Evolutionary conservation across 805 yeast species (phyloP).

Genomic region (Lipomyces spencermartinsiae): DNA sequence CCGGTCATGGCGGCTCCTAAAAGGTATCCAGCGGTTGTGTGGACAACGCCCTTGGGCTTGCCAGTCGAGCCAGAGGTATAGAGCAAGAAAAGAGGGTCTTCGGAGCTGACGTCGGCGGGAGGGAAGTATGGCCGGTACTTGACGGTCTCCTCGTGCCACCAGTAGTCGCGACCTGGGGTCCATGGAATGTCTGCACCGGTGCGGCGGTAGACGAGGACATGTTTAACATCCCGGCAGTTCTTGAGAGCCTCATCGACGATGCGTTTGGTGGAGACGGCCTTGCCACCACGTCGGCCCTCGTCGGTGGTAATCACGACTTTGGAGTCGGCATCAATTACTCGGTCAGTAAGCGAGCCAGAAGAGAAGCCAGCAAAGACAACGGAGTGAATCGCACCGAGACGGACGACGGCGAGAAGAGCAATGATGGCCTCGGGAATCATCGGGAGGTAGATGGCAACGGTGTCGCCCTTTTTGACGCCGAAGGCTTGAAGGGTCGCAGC

Average conservation of each 20-base stretch:
- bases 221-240: constrained; percentile 70
- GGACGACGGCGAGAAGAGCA: constrained; percentile 89
- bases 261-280: constrained; percentile 86
- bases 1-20: constrained; percentile 92
- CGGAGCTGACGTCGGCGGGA: constrained; percentile 84
- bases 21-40: constrained; percentile 91
- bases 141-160: constrained; percentile 92
- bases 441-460: constrained; percentile 95
- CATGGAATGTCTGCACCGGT: constrained; percentile 80
- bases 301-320: constrained; percentile 91
- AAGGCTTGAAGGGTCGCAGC: constrained; percentile 82
- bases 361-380: constrained; percentile 97
- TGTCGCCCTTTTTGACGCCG: constrained; percentile 94
- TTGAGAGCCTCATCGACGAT: constrained; percentile 93
- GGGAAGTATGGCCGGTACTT: constrained; percentile 86
- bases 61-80: constrained; percentile 99
- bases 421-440: constrained; percentile 97
- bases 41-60: constrained; percentile 97
- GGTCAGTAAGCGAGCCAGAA: constrained; percentile 88
- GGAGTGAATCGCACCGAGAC: constrained; percentile 95
- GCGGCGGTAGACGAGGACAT: constrained; percentile 87
- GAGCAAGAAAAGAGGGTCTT: constrained; percentile 93
- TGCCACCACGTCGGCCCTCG: constrained; percentile 95
- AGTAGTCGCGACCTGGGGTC: constrained; percentile 80
- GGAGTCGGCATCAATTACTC: constrained; percentile 86